A percentile compares a stretch with the other conserved stretches of the same genome.
phyloP scores from a whole-genome alignment of 176 grass and related monocot genomes.

The Calamus simplicifolius region DNA sequence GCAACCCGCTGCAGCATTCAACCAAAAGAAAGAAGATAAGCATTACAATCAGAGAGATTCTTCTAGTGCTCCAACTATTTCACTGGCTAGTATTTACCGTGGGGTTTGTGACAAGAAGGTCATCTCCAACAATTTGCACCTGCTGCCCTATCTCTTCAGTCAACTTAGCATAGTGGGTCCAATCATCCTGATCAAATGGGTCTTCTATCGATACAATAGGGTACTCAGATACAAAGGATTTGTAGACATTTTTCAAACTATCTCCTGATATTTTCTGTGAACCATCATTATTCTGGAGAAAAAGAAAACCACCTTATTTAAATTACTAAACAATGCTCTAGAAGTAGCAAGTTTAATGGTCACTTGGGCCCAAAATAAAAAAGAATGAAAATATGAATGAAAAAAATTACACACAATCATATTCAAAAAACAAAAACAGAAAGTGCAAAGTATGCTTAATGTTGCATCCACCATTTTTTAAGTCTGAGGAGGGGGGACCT shows the following conservation, averaged over 20 bases:
- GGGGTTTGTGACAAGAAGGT: constrained; percentile 93
- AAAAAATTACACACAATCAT: too few species aligned
- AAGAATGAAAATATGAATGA: too few species aligned
- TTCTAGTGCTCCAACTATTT: too few species aligned
- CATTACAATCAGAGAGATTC: too few species aligned
- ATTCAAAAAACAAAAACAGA: too few species aligned
- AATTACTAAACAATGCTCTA: background rate
- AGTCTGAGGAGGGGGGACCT: too few species aligned
- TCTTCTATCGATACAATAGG: constrained; percentile 94
- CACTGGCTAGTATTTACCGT: constrained; percentile 36
- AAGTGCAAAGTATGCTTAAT: too few species aligned
- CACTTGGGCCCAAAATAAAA: too few species aligned
- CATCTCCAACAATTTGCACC: constrained; percentile 94
- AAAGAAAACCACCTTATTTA: constrained; percentile 9
- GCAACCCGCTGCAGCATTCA: constrained; percentile 58
- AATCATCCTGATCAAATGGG: constrained; percentile 95
- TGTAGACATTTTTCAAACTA: constrained; percentile 71
- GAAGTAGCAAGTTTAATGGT: too few species aligned
- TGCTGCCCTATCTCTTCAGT: constrained; percentile 71
- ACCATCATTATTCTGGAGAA: constrained; percentile 71
- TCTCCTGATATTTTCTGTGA: constrained; percentile 76
- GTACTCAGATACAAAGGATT: constrained; percentile 74
- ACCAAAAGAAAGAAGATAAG: background rate
- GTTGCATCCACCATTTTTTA: too few species aligned
- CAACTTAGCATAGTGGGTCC: constrained; percentile 74